Evolutionary conservation across 345 rosid species (phyloP), one percentile per base, ranked within the genome.

Genomic region (Anastatica hierochuntica): DNA sequence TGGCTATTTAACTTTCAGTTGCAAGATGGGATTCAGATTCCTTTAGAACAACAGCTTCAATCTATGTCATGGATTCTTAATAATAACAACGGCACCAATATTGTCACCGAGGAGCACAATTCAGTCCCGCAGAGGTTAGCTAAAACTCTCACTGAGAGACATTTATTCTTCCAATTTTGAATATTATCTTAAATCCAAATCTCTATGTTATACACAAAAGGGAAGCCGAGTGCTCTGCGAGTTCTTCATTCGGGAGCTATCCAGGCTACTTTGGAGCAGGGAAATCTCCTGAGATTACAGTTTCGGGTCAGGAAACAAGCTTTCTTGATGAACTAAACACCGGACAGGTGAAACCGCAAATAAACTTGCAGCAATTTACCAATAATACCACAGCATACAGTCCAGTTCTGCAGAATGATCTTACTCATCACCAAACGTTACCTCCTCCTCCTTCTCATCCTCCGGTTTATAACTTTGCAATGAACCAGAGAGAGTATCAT

Each of bases 191-290:
- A 54, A 46, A 21, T 2, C 41, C 19, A 38, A 45, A 17, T 10
- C 33, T 45, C 14, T 62, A 6, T 29, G n/a, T 24, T 39, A 8
- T 38, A 23, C 12, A 41, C 21, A 1, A 48, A 43, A 85, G 90
- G 79, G 95, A 83, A 64, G 69, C 77, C 5, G 85, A 83, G 24
- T 80, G 90, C 72, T 75, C 90, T 2, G 88, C 69, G 49, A 79
- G 81, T 63, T 77, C 90, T 20, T 85, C 95, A 17, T 83, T 77
- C 8, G 88, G 82, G 36, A 80, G 84, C 64, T 83, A 79, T 65
- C 77, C 82, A 9, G 78, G 90, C 41, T 80, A 80, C 70, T 80
- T 77, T 35, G 74, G 80, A 56, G 42, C 79, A 3, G 77, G 75
- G 23, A 85, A 77, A 58, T 67, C 70, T 58, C 73, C 88, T 3